phyloP scores from a whole-genome alignment of 192 early-diverging fungal genomes.

The Kickxella alabastrina region DNA sequence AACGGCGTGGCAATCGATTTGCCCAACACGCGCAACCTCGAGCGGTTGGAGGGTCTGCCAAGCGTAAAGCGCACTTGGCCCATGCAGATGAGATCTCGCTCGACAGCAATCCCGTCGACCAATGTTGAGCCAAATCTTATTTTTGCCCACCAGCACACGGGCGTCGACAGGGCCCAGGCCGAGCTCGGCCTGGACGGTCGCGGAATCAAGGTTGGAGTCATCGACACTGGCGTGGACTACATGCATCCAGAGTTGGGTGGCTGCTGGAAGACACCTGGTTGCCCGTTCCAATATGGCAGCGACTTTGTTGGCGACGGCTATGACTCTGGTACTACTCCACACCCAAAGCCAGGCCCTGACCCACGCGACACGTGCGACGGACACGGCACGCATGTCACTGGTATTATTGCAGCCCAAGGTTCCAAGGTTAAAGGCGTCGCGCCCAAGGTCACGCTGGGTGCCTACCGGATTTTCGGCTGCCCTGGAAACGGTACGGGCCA shows the following conservation, averaged over 20 bases:
- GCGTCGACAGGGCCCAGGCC: conserved; percentile 53
- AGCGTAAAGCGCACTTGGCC: conserved; percentile 45
- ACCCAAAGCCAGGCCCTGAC: conserved; percentile 50
- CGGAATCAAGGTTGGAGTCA: conserved; percentile 53
- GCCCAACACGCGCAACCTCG: conserved; percentile 25
- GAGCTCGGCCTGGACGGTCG: conserved; percentile 58
- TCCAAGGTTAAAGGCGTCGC: conserved; percentile 71
- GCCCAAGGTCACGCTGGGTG: conserved; percentile 72
- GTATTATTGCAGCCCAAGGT: conserved; percentile 73
- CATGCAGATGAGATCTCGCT: conserved; percentile 43
- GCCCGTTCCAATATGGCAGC: conserved; percentile 58
- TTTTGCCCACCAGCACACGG: conserved; percentile 57
- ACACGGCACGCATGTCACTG: conserved; percentile 64
- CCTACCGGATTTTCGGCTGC: conserved; percentile 83
- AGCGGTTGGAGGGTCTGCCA: conserved; percentile 25
- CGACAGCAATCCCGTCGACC: conserved; percentile 32
- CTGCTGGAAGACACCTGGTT: conserved; percentile 56
- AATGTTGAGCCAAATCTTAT: conserved; percentile 44
- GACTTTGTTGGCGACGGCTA: conserved; percentile 61
- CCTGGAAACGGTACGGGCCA: conserved; percentile 57
- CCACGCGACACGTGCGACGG: conserved; percentile 61
- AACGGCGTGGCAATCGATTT: conserved; percentile 49
- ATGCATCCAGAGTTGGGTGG: conserved; percentile 49
- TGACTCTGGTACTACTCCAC: conserved; percentile 33
- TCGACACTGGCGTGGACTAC: conserved; percentile 53